Percentiles rank a stretch among this genome's conserved stretches.
These are phyloP conservation scores for Macrolepiota dolichaula DNA, from an alignment of 768 basidiomycete genomes.

Conservation along the genomic window DNA sequence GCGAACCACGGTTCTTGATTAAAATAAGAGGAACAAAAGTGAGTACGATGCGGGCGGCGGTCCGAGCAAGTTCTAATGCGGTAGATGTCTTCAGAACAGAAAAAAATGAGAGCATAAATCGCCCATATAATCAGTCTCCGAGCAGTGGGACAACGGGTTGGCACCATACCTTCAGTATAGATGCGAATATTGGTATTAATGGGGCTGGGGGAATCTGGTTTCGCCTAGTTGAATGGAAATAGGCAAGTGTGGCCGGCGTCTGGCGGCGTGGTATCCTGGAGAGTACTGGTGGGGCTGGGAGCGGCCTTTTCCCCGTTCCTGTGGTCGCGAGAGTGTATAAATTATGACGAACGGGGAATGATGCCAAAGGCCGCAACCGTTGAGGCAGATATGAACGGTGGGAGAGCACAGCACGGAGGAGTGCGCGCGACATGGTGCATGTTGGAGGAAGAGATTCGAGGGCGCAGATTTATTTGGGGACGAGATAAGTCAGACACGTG, in stretches of 20 bases:
- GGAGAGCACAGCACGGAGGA: slow-evolving; percentile 1
- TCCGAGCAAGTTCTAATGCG: slow-evolving; percentile 68
- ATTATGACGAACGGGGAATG: not conserved
- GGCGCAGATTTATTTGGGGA: not conserved
- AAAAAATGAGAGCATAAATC: slow-evolving; percentile 3
- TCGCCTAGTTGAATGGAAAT: slow-evolving; percentile 37
- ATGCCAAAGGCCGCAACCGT: not conserved
- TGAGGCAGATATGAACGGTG: not conserved
- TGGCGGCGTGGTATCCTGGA: slow-evolving; percentile 5
- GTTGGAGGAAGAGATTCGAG: not conserved
- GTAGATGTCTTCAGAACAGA: slow-evolving; percentile 61
- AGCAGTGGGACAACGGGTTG: not conserved
- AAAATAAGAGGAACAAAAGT: slow-evolving; percentile 73
- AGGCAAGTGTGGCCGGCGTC: not conserved
- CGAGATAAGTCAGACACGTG: slow-evolving; percentile 8
- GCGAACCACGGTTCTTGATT: slow-evolving; percentile 52
- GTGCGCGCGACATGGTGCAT: slow-evolving; percentile 10
- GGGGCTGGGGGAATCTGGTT: slow-evolving; percentile 27
- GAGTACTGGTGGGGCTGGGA: no score
- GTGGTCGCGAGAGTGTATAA: not conserved
- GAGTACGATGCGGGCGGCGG: slow-evolving; percentile 65
- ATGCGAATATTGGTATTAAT: slow-evolving; percentile 51
- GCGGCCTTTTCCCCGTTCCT: not conserved
- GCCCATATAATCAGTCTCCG: slow-evolving; percentile 1
- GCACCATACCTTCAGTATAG: slow-evolving; percentile 56